Conservation (phyloP, 306 rosid genomes). For the Fragaria vesca region DNA sequence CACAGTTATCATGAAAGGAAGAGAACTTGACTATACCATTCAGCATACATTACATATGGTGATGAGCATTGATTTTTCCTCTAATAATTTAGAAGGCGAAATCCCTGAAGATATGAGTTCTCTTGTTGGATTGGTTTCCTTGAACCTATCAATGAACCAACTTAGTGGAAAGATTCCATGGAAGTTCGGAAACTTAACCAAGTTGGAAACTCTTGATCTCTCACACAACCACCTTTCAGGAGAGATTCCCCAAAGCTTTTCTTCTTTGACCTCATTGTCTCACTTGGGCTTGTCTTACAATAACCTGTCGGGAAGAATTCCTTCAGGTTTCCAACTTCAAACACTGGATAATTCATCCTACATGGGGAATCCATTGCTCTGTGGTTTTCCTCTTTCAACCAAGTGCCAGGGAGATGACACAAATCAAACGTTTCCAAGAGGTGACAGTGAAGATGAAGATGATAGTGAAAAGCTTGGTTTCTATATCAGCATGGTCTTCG, state of each 20-base stretch:
- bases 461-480: background rate
- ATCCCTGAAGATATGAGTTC: slow-evolving; percentile 7
- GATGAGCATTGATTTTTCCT: slow-evolving; percentile 10
- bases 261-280: slow-evolving; percentile 6
- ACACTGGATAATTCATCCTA: background rate
- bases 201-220: slow-evolving; percentile 18
- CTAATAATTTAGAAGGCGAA: slow-evolving; percentile 15
- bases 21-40: background rate
- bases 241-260: slow-evolving; percentile 13
- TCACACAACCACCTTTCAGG: slow-evolving; percentile 17
- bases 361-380: background rate
- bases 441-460: background rate
- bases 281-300: slow-evolving; percentile 17
- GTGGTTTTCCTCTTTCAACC: background rate
- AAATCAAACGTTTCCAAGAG: background rate
- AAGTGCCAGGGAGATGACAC: background rate
- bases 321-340: background rate
- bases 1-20: slow-evolving; percentile 15
- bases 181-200: slow-evolving; percentile 6
- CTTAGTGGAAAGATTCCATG: slow-evolving; percentile 15
- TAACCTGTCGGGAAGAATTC: background rate
- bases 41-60: background rate
- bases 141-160: slow-evolving; percentile 18
- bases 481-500: background rate
- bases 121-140: background rate